Percentiles rank a stretch among this genome's conserved stretches.
These are phyloP conservation scores for Mortierella alpina DNA, from an alignment of 192 early-diverging fungal species.

Conservation along the genomic window DNA sequence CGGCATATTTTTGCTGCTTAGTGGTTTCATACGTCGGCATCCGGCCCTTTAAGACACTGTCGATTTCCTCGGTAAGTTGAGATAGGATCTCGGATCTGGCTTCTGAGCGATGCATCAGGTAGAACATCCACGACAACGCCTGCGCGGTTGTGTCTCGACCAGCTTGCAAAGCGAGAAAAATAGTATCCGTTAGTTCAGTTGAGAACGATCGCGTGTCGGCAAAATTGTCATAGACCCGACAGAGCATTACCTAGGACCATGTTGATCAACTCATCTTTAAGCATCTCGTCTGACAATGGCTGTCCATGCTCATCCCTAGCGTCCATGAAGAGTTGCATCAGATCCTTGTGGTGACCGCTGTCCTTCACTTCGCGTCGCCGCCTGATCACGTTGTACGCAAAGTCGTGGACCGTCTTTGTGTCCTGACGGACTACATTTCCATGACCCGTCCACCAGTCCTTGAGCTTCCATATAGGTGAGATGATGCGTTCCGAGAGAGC, in stretches of 20 bases:
- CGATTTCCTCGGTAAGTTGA: conserved; percentile 46
- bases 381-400: conserved; percentile 38
- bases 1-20: conserved; percentile 43
- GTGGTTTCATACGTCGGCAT: conserved; percentile 23
- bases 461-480: conserved; percentile 28
- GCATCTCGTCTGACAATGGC: conserved; percentile 47
- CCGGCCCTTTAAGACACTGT: conserved; percentile 6
- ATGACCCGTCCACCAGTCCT: conserved; percentile 28
- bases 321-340: conserved; percentile 60
- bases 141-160: conserved; percentile 69
- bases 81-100: conserved; percentile 39
- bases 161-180: conserved; percentile 4
- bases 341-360: conserved; percentile 24
- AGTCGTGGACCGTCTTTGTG: conserved; percentile 42
- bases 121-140: conserved; percentile 66
- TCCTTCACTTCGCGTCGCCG: conserved; percentile 9
- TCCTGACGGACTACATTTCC: conserved; percentile 18
- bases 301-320: conserved; percentile 49
- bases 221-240: too few species aligned
- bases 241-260: conserved; percentile 24
- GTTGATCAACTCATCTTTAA: conserved; percentile 61
- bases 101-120: conserved; percentile 38
- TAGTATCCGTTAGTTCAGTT: not conserved
- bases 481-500: conserved; percentile 27
- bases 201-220: not conserved